Evolutionary conservation across 352 stramenopile species (phyloP), one percentile per base, ranked within the genome.

Genomic region (Globisporangium megalacanthum): DNA sequence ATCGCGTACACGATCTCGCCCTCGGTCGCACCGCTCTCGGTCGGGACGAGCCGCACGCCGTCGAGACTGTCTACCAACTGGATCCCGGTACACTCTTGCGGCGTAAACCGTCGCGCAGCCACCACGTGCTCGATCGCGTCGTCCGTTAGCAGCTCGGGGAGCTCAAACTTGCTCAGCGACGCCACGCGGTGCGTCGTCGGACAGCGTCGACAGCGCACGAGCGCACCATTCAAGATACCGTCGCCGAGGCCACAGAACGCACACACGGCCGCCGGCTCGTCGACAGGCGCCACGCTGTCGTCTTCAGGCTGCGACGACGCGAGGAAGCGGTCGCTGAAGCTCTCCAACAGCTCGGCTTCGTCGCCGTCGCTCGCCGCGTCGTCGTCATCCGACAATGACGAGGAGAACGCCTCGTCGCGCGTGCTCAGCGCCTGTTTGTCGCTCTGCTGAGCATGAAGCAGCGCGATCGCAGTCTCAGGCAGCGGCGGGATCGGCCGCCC

Each of bases 181-280:
- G 66, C 73, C 35, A 65, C 71, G 13, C 64, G 62, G 47, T 44
- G 52, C 56, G 65, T 84, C 56, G 87, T 49, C 13, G 75, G 69
- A n/a, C 71, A 89, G 42, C 75, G 77, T 31, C 77, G 83, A 52
- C 64, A 91, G 17, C 39, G 29, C 15, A 72, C 56, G 17, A 91
- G 61, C 13, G 64, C 41, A 9, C 81, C 79, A 20, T 88, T 91
- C 33, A 91, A 59, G 42, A 91, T 77, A 3, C 71, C 77, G 56
- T 89, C 77, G 62, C 79, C 78, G 17, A 91, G 63, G 14, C 66
- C 69, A 20, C 80, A 91, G 49, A 89, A 84, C 14, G 58, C 64
- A 52, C 80, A 91, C 44, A 62, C 19, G 19, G 41, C n/a, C 52
- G 54, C 35, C 11, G 29, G 11, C 25, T 29, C 39, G 9, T 19